Conservation (phyloP, 148 eudicot species). For the Polygonum aviculare region DNA sequence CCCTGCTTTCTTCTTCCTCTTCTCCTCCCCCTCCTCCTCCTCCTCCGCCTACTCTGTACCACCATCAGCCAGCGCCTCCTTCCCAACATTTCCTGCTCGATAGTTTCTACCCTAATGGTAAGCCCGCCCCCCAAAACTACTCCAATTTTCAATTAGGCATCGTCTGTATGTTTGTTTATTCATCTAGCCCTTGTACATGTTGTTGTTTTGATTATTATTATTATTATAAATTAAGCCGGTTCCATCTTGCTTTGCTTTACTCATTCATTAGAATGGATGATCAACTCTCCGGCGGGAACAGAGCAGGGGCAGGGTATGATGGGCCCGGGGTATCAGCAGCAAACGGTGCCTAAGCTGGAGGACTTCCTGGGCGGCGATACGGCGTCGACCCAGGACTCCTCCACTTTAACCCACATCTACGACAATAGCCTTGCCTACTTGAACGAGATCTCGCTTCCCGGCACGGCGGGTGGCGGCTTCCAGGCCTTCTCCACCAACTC, state of each 20-base stretch:
- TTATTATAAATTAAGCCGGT: no score
- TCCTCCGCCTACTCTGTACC: slow-evolving; percentile 21
- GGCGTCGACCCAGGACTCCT: slow-evolving; percentile 56
- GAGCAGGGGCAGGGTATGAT: neutral
- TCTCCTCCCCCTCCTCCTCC: slow-evolving; percentile 20
- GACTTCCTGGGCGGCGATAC: slow-evolving; percentile 73
- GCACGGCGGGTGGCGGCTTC: neutral
- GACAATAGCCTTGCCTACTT: slow-evolving; percentile 37
- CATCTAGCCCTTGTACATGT: no score
- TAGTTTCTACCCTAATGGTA: slow-evolving; percentile 44
- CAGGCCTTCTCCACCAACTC: slow-evolving; percentile 43
- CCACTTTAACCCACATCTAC: slow-evolving; percentile 65
- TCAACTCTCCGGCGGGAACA: neutral
- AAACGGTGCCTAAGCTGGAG: slow-evolving; percentile 60
- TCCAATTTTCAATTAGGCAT: no score
- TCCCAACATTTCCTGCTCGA: slow-evolving; percentile 18
- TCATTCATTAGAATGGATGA: slow-evolving; percentile 5
- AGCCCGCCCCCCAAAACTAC: neutral
- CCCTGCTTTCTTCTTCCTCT: slow-evolving; percentile 16
- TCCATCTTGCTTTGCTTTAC: no score
- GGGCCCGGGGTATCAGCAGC: no score
- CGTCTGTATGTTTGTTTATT: no score
- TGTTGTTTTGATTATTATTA: no score
- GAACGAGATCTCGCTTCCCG: slow-evolving; percentile 11
- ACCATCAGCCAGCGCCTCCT: slow-evolving; percentile 7